Conservation (phyloP, 2,329 filamentous ascomycete species). For the Kalaharituber pfeilii region DNA sequence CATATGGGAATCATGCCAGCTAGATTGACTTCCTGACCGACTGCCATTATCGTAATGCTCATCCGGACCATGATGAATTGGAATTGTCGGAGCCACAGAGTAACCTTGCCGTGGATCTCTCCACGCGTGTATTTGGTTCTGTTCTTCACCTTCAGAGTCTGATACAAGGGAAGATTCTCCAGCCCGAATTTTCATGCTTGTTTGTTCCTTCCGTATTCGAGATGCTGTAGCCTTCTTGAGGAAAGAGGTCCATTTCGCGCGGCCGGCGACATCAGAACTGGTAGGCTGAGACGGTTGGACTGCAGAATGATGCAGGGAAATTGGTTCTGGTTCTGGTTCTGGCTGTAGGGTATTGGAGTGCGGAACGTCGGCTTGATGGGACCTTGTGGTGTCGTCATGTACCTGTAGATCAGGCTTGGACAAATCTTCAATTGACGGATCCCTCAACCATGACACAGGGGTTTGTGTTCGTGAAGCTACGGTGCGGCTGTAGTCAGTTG, state of each 20-base stretch:
- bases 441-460: conserved; percentile 22
- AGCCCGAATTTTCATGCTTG: conserved; percentile 14
- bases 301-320: neutral
- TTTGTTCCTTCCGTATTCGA: conserved; percentile 35
- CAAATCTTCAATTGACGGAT: conserved; percentile 20
- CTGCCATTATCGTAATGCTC: neutral
- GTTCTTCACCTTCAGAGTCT: conserved; percentile 14
- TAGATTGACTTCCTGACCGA: neutral
- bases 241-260: conserved; percentile 37
- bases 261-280: neutral
- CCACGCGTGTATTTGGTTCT: neutral
- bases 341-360: neutral
- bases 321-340: neutral
- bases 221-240: conserved; percentile 47
- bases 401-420: conserved; percentile 3
- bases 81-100: neutral
- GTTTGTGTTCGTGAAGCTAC: conserved; percentile 17
- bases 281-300: neutral
- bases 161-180: conserved; percentile 11
- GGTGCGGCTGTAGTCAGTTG: conserved; percentile 14
- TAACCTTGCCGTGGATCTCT: neutral
- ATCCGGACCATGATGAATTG: neutral
- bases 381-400: too few relatives aligned
- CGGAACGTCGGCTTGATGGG: too few relatives aligned
- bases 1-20: neutral